phyloP scores from a whole-genome alignment of 2,329 filamentous ascomycete species.

The Leptographium procerum region DNA sequence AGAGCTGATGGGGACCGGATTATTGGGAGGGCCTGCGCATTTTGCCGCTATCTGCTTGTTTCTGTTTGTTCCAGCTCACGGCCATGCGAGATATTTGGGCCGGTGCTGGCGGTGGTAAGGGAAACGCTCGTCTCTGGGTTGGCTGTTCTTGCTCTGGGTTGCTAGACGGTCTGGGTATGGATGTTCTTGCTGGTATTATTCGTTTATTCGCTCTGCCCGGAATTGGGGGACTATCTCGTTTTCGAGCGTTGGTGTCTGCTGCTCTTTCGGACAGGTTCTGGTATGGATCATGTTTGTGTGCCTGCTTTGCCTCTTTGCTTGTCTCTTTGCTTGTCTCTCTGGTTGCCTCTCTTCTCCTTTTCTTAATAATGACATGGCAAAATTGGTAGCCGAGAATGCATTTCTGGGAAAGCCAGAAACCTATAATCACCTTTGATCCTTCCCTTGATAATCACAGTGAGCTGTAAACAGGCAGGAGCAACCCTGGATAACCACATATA shows the following conservation, averaged over 20 bases:
- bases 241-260: background rate
- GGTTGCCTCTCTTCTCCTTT: too few relatives aligned
- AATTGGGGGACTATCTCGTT: background rate
- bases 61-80: background rate
- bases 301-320: background rate
- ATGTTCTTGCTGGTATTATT: background rate
- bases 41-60: too few relatives aligned
- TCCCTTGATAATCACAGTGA: too few relatives aligned
- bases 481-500: background rate
- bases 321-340: background rate
- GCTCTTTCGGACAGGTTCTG: background rate
- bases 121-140: background rate
- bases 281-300: too few relatives aligned
- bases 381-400: background rate
- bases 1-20: background rate
- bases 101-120: background rate
- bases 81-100: background rate
- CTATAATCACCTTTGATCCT: too few relatives aligned
- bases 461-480: background rate
- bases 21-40: background rate
- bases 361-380: background rate
- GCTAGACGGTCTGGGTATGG: background rate
- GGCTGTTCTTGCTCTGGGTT: background rate
- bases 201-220: background rate
- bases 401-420: background rate